phyloP scores from a whole-genome alignment of 2,329 filamentous ascomycete genomes.

The Claviceps fusiformis region DNA sequence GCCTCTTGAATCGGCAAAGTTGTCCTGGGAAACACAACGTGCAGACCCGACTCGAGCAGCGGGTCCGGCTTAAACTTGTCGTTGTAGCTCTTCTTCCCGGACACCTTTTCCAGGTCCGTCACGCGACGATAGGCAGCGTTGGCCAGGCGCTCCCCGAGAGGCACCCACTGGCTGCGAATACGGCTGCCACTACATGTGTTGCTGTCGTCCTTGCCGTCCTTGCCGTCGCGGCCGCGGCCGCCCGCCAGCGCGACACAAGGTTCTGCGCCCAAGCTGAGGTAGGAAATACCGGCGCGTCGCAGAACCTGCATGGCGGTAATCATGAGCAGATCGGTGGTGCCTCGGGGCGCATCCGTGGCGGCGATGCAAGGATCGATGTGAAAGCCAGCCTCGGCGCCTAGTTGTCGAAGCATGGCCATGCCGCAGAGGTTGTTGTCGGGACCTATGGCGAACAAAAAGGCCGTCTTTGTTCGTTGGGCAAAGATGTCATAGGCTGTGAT shows the following conservation, averaged over 20 bases:
- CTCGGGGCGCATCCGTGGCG: slow-evolving; percentile 4
- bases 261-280: slow-evolving; percentile 11
- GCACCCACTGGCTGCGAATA: no score
- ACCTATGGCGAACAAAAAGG: slow-evolving; percentile 8
- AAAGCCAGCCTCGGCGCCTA: slow-evolving; percentile 10
- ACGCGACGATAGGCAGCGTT: slow-evolving; percentile 7
- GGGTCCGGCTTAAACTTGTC: slow-evolving; percentile 11
- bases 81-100: slow-evolving; percentile 10
- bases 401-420: slow-evolving; percentile 9
- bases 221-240: no score
- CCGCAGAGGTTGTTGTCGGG: slow-evolving; percentile 7
- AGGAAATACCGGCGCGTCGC: slow-evolving; percentile 7
- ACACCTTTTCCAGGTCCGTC: background rate
- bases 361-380: slow-evolving; percentile 12
- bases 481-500: slow-evolving; percentile 11
- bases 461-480: slow-evolving; percentile 8
- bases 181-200: no score
- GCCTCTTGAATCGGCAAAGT: slow-evolving; percentile 7
- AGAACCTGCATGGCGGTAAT: slow-evolving; percentile 10
- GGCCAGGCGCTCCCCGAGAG: slow-evolving; percentile 5
- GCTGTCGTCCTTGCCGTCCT: no score
- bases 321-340: slow-evolving; percentile 10
- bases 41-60: slow-evolving; percentile 6
- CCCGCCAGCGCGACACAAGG: slow-evolving; percentile 6
- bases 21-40: slow-evolving; percentile 9